phyloP scores from a whole-genome alignment of 2,329 filamentous ascomycete genomes.

The Thielaviopsis ethacetica region DNA sequence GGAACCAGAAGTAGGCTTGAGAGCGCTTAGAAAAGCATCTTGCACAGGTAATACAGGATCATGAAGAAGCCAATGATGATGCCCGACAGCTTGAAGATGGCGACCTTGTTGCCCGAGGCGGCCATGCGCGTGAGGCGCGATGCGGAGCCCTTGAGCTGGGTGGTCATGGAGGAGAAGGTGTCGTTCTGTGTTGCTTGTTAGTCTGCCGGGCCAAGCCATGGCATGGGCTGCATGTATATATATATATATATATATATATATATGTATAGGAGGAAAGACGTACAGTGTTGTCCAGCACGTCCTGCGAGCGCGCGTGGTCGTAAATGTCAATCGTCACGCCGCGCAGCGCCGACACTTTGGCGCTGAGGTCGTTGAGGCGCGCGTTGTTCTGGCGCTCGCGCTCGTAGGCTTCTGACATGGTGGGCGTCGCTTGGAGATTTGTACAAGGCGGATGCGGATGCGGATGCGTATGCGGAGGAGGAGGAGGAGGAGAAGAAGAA shows the following conservation, averaged over 20 bases:
- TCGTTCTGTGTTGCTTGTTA: slow-evolving; percentile 43
- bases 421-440: slow-evolving; percentile 8
- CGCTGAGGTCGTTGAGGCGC: slow-evolving; percentile 75
- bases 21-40: slow-evolving; percentile 39
- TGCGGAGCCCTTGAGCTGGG: slow-evolving; percentile 70
- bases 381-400: slow-evolving; percentile 86
- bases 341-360: slow-evolving; percentile 81
- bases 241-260: no score
- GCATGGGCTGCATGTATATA: no score
- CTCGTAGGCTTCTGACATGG: slow-evolving; percentile 63
- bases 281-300: slow-evolving; percentile 77
- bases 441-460: no score
- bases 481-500: no score
- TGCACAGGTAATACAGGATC: slow-evolving; percentile 56
- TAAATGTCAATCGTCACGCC: slow-evolving; percentile 96
- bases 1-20: neutral
- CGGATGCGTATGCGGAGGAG: no score
- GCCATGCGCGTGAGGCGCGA: slow-evolving; percentile 78
- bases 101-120: slow-evolving; percentile 73
- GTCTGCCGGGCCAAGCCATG: no score
- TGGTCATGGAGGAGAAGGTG: slow-evolving; percentile 77
- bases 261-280: no score
- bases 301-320: slow-evolving; percentile 80
- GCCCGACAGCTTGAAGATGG: slow-evolving; percentile 74
- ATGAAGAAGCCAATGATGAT: slow-evolving; percentile 62